Conservation (phyloP, 306 rosid species). For the Castanea sativa region DNA sequence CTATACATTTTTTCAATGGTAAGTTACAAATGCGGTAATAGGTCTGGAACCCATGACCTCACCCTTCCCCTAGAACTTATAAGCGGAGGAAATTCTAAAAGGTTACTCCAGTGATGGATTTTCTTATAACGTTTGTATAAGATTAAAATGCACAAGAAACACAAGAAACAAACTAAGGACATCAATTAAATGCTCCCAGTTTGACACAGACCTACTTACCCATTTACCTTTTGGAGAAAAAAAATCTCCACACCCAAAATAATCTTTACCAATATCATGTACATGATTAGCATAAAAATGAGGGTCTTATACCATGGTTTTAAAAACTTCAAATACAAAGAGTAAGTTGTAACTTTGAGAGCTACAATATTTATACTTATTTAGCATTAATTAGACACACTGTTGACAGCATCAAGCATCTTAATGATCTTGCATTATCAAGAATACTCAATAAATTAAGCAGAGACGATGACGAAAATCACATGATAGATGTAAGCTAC, state of each 20-base stretch:
- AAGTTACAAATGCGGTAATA: too few species aligned
- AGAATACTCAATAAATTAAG: background rate
- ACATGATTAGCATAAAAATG: background rate
- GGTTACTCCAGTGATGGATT: background rate
- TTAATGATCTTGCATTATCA: background rate
- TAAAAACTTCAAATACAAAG: too few species aligned
- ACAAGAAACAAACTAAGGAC: background rate
- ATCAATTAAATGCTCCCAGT: background rate
- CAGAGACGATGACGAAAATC: background rate
- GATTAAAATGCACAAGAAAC: background rate
- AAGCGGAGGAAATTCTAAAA: background rate
- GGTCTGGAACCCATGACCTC: too few species aligned
- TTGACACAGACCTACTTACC: background rate
- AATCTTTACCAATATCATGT: background rate
- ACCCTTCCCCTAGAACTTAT: too few species aligned
- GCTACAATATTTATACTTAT: too few species aligned
- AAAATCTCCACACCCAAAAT: background rate
- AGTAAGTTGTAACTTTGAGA: too few species aligned
- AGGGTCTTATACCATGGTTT: too few species aligned
- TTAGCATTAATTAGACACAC: too few species aligned
- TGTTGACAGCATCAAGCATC: background rate
- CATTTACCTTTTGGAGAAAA: background rate
- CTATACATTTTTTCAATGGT: background rate
- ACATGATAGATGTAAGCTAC: background rate
- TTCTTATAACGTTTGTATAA: background rate